Conservation (phyloP, 177 flowering plant species). For the Vitis hybrid region DNA sequence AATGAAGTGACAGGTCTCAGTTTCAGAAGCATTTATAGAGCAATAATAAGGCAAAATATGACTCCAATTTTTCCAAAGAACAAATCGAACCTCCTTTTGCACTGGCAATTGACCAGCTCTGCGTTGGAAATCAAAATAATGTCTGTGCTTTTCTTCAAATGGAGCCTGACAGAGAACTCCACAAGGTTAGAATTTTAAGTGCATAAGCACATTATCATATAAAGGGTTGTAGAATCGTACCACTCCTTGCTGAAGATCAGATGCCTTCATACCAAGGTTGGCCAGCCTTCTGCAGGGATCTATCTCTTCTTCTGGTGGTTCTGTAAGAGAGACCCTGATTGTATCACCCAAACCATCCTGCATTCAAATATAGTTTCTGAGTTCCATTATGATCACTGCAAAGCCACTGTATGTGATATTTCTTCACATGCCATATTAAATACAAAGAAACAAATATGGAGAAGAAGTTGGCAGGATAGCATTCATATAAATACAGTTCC, state of each 20-base stretch:
- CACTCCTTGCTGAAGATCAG: constrained; percentile 89
- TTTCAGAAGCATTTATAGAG: not conserved
- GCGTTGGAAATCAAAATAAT: constrained; percentile 93
- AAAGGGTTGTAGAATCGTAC: constrained; percentile 37
- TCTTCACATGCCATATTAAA: too few relatives aligned
- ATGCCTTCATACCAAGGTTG: constrained; percentile 85
- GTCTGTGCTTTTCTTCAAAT: constrained; percentile 88
- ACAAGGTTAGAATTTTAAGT: not conserved
- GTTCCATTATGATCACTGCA: not conserved
- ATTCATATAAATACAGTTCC: not conserved
- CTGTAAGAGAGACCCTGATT: constrained; percentile 94
- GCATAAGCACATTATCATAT: constrained; percentile 1
- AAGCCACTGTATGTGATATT: not conserved
- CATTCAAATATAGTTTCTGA: constrained; percentile 12
- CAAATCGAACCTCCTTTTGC: constrained; percentile 78
- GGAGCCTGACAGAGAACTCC: constrained; percentile 51
- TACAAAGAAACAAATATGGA: too few relatives aligned
- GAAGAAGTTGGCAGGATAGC: too few relatives aligned
- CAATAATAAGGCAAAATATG: not conserved
- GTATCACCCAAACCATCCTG: constrained; percentile 99
- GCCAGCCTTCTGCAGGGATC: constrained; percentile 95
- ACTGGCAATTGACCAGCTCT: constrained; percentile 86
- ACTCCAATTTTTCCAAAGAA: not conserved
- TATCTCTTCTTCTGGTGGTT: constrained; percentile 94
- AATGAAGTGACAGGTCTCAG: not conserved